Base-by-base conservation (phyloP, 768 basidiomycete species). In the Termitomyces sp. region DNA sequence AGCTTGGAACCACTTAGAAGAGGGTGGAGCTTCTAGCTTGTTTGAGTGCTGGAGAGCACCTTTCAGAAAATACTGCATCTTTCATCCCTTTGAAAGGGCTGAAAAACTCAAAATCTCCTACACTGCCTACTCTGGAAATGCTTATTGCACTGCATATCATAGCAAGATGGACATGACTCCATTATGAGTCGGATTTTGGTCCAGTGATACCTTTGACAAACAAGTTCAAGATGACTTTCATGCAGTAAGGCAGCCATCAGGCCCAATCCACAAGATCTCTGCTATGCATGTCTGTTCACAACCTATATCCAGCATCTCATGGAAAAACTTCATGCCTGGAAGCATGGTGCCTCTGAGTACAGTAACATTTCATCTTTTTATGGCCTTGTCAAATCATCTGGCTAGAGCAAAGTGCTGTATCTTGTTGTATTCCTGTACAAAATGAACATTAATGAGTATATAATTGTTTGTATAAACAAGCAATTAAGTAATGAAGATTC, bases 291-390 rank as follows among this genome's bases (percentile, higher is more conserved):
- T 27, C 16, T 12, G 7, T 43, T 34, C 30, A 19, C 12, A 34
- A 35, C 32, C 25, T 23, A 12, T 45, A 5, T 12, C 10, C 21
- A 62, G 61, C 21, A 32, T 37, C 57, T 67, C n/a, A 30, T 10
- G 30, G 48, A 34, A 27, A 54, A 54, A 25, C 58, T 67, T 30
- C 53, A 61, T 28, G 48, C 55, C 11, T 67, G 66, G 66, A 58
- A 56, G 40, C 51, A 54, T 12, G 63, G 52, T 10, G 34, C 50
- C 3, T 51, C 54, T 0, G 48, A 47, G 5, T 65, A 64, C 34
- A 56, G 48, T 3, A 64, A 66, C 42, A 53, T 67, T 40, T 55
- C 41, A 6, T 50, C 58, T 2, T 64, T 63, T 39, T 32, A 54
- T 19, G 66, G 66, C 21, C 50, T 67, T 23, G 37, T 28, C n/a